Evolutionary conservation across 768 basidiomycete species (phyloP).

Genomic region (Termitomyces sp.): DNA sequence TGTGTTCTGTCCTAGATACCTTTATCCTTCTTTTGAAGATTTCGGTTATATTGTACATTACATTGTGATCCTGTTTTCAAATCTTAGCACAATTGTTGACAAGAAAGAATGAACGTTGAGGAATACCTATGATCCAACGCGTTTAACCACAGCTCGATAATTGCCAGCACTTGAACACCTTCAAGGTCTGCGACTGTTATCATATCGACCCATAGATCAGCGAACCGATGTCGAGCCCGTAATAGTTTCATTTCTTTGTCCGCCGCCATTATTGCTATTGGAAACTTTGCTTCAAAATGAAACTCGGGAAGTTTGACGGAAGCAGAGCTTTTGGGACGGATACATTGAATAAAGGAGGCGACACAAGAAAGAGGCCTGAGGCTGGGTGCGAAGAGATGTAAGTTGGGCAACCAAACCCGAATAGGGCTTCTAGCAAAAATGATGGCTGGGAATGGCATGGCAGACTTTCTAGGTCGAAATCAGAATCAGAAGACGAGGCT

Average conservation of each 20-base stretch:
- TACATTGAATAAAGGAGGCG: conserved; percentile 42
- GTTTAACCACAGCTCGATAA: conserved; percentile 53
- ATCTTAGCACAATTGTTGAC: neutral
- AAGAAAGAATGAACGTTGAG: neutral
- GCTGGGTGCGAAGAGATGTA: conserved; percentile 69
- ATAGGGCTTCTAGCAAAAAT: conserved; percentile 43
- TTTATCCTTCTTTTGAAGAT: neutral
- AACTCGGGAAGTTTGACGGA: conserved; percentile 43
- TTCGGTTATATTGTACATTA: conserved; percentile 7
- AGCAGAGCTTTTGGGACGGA: conserved; percentile 24
- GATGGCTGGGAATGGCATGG: conserved; percentile 52
- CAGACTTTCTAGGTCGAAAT: conserved; percentile 18
- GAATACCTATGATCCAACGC: too few relatives aligned
- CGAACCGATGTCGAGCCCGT: conserved; percentile 34
- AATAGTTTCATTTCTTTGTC: conserved; percentile 27
- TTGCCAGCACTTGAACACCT: conserved; percentile 31
- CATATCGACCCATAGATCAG: conserved; percentile 33
- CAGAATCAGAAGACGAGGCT: conserved; percentile 6
- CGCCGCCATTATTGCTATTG: conserved; percentile 45
- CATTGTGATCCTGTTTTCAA: neutral
- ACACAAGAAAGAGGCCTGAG: conserved; percentile 55
- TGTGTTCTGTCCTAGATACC: neutral
- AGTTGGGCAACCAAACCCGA: conserved; percentile 57
- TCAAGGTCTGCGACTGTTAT: conserved; percentile 28
- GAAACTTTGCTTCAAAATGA: conserved; percentile 57